Conservation (phyloP, 805 yeast genomes). For the Brettanomyces nanus region DNA sequence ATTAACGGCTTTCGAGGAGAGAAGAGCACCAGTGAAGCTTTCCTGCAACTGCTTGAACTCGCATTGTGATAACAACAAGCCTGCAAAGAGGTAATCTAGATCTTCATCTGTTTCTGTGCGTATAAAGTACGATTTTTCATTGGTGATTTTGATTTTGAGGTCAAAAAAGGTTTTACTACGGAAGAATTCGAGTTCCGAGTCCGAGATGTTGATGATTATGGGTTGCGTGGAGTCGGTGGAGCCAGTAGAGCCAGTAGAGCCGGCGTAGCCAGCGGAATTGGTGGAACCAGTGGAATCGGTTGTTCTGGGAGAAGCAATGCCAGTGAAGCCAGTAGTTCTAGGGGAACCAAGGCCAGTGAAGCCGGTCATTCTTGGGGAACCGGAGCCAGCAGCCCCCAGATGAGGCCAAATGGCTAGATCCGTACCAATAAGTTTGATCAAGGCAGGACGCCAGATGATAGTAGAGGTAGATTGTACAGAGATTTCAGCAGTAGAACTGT, state of each 20-base stretch:
- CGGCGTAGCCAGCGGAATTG: not conserved
- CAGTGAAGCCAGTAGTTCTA: not conserved
- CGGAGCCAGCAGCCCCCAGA: not conserved
- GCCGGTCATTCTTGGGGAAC: too few relatives aligned
- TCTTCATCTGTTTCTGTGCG: constrained; percentile 20
- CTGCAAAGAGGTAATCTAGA: constrained; percentile 30
- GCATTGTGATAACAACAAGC: constrained; percentile 45
- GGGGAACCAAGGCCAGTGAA: too few relatives aligned
- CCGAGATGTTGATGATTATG: constrained; percentile 44
- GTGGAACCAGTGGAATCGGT: not conserved
- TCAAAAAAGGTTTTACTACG: constrained; percentile 7
- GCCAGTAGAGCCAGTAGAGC: not conserved
- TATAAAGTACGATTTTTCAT: constrained; percentile 16
- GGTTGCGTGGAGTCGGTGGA: constrained; percentile 27
- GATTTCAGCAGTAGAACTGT: not conserved
- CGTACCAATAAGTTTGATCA: constrained; percentile 36
- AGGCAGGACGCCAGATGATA: constrained; percentile 18
- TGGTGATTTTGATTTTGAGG: constrained; percentile 19
- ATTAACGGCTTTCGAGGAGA: constrained; percentile 48
- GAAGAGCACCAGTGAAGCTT: constrained; percentile 55
- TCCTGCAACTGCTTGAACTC: constrained; percentile 52
- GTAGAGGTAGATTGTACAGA: not conserved
- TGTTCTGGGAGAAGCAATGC: not conserved
- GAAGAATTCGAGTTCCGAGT: constrained; percentile 24
- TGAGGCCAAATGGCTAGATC: constrained; percentile 38